These are phyloP conservation scores for Alternaria rosae DNA, from an alignment of 2,329 filamentous ascomycete genomes.

Conservation along the genomic window DNA sequence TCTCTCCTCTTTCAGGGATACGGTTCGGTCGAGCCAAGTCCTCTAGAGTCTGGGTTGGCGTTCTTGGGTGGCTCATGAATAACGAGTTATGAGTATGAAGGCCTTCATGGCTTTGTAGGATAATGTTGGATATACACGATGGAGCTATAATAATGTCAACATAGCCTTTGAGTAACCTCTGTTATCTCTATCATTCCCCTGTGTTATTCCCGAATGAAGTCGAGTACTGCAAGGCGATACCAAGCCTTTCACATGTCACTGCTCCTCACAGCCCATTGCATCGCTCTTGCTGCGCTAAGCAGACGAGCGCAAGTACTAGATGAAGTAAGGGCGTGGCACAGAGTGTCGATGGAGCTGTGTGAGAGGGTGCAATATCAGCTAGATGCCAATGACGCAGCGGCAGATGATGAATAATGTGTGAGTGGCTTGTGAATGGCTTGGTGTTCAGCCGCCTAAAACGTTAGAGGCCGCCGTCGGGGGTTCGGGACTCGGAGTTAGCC, in stretches of 20 bases:
- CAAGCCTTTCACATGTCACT: neutral
- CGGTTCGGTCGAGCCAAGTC: neutral
- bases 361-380: slow-evolving; percentile 8
- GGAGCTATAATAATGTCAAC: neutral
- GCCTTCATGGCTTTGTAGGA: neutral
- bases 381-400: slow-evolving; percentile 1
- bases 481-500: slow-evolving; percentile 19
- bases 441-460: slow-evolving; percentile 6
- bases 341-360: neutral
- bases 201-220: neutral
- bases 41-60: neutral
- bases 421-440: slow-evolving; percentile 1
- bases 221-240: neutral
- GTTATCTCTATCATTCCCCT: neutral
- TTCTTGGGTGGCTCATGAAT: neutral
- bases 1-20: neutral
- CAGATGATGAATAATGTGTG: neutral
- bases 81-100: neutral
- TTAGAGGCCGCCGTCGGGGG: slow-evolving; percentile 1
- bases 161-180: accelerated
- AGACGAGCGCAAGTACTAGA: neutral
- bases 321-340: neutral
- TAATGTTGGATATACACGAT: neutral
- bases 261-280: no score
- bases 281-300: neutral